A percentile compares a stretch with the other conserved stretches of the same genome.
Evolutionary conservation across 2,329 filamentous ascomycete species (phyloP).

Genomic region (Nemania bipapillata): DNA sequence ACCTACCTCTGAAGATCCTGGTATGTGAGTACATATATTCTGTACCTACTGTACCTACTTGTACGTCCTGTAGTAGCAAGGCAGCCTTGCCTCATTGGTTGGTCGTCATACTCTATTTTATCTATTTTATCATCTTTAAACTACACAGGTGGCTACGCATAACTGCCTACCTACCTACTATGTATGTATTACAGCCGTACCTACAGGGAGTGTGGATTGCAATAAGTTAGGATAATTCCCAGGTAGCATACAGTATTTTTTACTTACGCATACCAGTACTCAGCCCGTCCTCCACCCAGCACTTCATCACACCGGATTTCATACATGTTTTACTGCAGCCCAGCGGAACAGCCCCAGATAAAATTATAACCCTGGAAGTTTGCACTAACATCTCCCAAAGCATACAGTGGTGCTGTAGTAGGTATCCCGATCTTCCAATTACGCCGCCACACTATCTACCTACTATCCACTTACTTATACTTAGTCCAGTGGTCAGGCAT

Average conservation of each 20-base stretch:
- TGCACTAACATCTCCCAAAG: slow-evolving; percentile 20
- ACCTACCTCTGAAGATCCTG: slow-evolving; percentile 9
- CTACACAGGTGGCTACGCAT: background rate
- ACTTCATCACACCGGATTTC: slow-evolving; percentile 35
- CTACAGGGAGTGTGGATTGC: background rate
- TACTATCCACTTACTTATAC: slow-evolving; percentile 6
- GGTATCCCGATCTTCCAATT: slow-evolving; percentile 3
- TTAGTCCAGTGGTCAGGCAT: slow-evolving; percentile 33
- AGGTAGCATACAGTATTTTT: background rate
- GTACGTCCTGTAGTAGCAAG: background rate
- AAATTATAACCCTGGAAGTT: slow-evolving; percentile 14
- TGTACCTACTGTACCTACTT: too few species aligned
- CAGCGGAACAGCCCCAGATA: slow-evolving; percentile 32
- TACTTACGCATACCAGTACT: background rate
- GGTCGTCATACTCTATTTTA: slow-evolving; percentile 15
- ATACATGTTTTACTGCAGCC: slow-evolving; percentile 39
- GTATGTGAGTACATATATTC: background rate
- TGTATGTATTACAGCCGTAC: background rate
- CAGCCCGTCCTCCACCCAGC: slow-evolving; percentile 18
- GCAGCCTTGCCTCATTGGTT: slow-evolving; percentile 18
- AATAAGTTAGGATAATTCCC: background rate
- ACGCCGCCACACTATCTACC: background rate
- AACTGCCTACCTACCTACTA: background rate
- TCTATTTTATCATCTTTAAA: background rate
- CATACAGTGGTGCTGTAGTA: background rate